Base-by-base conservation (phyloP, 768 basidiomycete species). In the Lactifluus pinguis region DNA sequence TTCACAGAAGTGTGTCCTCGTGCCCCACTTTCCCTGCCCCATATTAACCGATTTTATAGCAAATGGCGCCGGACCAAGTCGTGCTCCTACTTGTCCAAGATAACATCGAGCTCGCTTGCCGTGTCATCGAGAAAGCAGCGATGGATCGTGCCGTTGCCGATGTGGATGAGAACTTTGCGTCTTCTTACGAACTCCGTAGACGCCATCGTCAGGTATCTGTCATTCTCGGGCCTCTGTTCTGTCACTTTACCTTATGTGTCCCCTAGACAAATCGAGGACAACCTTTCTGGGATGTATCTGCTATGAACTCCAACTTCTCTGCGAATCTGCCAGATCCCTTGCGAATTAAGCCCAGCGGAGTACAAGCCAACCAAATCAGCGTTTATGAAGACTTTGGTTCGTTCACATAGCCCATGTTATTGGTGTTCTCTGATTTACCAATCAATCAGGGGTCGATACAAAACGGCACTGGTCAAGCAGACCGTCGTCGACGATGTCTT, bases 301-400 rank as follows among this genome's bases (percentile, higher is more conserved):
- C 89, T 63, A 82, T 79, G 60, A 83, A 76, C 15, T 81, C 89
- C 8, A 85, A 80, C 61, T 89, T 91, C 68, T 80, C 84, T 5
- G 73, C 79, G 3, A 81, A 76, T 55, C 80, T 99, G 47, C 97
- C 97, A 4, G 94, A 98, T 66, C 86, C 90, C 30, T 76, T 99
- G 51, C 84, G 94, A 41, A 83, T 98, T 71, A 89, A 90, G 68
- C 77, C 84, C 11, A 83, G 78, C 48, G 97, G 97, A 42, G 76
- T 99, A 10, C 87, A 91, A 63, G 76, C 81, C 19, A 83, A 85
- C 65, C 97, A 99, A 72, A 74, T 85, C 39, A 82, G 83, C 50
- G 93, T 99, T 11, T 99, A 99, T 73, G 94, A 98, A 67, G 97
- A 99, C 70, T 98, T 99, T 65, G 87, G 92, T 83, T 25, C 55